A percentile compares a stretch with the other conserved stretches of the same genome.
Evolutionary conservation across 805 yeast species (phyloP).

Genomic region (Maudiozyma barnettii): DNA sequence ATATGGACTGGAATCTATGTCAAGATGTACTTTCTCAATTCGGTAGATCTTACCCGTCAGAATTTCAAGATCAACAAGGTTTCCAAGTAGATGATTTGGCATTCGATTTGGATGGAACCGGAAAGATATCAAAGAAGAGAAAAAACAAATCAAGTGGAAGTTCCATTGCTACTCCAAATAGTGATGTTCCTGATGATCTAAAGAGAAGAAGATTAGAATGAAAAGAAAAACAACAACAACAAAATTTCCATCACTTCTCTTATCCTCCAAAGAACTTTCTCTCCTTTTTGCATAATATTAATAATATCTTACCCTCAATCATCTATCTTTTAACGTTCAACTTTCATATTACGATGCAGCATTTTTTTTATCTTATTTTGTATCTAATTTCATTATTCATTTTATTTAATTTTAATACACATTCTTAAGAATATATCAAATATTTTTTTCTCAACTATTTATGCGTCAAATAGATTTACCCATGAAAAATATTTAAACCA

Average conservation of each 20-base stretch:
- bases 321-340: not conserved
- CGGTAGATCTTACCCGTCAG: conserved; percentile 26
- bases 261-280: not conserved
- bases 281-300: too few relatives aligned
- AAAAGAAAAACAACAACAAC: not conserved
- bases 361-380: not conserved
- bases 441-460: not conserved
- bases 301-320: not conserved
- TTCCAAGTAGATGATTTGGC: conserved; percentile 29
- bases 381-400: not conserved
- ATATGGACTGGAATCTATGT: conserved; percentile 27
- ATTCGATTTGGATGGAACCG: conserved; percentile 30
- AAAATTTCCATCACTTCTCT: not conserved
- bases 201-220: conserved; percentile 28
- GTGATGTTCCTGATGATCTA: conserved; percentile 24
- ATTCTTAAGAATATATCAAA: not conserved
- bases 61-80: conserved; percentile 23
- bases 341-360: not conserved
- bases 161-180: conserved; percentile 29
- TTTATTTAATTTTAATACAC: not conserved
- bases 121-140: conserved; percentile 21
- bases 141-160: conserved; percentile 26
- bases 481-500: conserved; percentile 71
- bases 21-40: conserved; percentile 25
- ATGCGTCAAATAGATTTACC: conserved; percentile 32